A percentile compares a stretch with the other conserved stretches of the same genome.
phyloP scores from a whole-genome alignment of 306 rosid species.

The Trifolium subterraneum region DNA sequence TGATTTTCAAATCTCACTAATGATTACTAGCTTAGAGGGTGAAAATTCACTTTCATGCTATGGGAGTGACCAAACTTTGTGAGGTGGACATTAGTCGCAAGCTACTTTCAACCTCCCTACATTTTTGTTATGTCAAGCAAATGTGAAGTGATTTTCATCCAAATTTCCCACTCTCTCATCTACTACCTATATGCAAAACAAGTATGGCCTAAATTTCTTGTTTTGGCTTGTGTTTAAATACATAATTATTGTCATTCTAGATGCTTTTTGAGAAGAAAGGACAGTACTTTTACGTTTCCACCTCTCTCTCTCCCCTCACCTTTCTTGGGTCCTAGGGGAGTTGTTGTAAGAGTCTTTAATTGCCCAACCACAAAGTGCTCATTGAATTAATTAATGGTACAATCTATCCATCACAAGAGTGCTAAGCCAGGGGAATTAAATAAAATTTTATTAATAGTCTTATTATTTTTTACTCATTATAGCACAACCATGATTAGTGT shows the following conservation, averaged over 20 bases:
- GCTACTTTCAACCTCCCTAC: conserved; percentile 28
- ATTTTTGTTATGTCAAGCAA: conserved; percentile 37
- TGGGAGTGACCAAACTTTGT: conserved; percentile 38
- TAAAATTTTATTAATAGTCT: background rate
- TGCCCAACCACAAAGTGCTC: background rate
- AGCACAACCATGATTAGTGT: conserved; percentile 9
- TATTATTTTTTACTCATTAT: background rate
- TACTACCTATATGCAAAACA: conserved; percentile 29
- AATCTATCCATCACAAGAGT: conserved; percentile 8
- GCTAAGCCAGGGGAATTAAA: conserved; percentile 5
- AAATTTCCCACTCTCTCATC: conserved; percentile 26
- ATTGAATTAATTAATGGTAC: background rate
- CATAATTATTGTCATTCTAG: conserved; percentile 25
- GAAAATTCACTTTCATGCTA: conserved; percentile 44
- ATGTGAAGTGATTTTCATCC: conserved; percentile 36
- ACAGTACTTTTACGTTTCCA: conserved; percentile 10
- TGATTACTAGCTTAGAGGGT: conserved; percentile 37
- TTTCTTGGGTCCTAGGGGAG: background rate
- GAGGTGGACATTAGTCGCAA: conserved; percentile 23
- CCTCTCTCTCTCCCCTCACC: background rate
- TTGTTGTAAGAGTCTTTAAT: background rate
- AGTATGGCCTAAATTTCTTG: conserved; percentile 34
- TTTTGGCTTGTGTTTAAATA: conserved; percentile 26
- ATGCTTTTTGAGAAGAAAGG: conserved; percentile 26
- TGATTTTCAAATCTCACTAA: conserved; percentile 27